phyloP scores from a whole-genome alignment of 2,329 filamentous ascomycete genomes.

The Ophiostoma sp. region DNA sequence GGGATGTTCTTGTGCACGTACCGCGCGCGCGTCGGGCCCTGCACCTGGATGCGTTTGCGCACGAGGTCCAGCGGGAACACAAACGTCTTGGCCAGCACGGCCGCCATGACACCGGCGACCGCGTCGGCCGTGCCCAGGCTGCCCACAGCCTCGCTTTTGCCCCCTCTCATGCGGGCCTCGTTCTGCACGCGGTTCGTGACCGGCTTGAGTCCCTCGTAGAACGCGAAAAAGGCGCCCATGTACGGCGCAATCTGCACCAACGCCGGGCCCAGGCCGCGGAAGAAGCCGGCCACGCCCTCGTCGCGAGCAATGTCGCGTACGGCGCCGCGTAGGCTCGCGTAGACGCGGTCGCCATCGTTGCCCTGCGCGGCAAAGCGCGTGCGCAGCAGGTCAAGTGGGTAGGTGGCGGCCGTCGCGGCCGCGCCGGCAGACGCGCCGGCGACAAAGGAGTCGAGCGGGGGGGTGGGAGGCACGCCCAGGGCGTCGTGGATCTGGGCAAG shows the following conservation, averaged over 20 bases:
- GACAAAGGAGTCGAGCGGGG: constrained; percentile 71
- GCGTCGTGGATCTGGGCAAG: constrained; percentile 47
- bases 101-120: constrained; percentile 72
- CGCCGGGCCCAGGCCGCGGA: constrained; percentile 76
- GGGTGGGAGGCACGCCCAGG: constrained; percentile 47
- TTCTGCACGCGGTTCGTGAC: neutral
- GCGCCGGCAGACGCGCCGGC: constrained; percentile 79
- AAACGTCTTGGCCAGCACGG: constrained; percentile 75
- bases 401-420: constrained; percentile 74
- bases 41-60: constrained; percentile 87
- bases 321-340: constrained; percentile 63
- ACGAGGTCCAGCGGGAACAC: constrained; percentile 93
- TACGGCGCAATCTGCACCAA: constrained; percentile 87
- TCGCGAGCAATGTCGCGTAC: constrained; percentile 65
- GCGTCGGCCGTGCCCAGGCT: constrained; percentile 68
- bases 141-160: constrained; percentile 32
- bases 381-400: constrained; percentile 86
- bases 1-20: constrained; percentile 89
- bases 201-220: constrained; percentile 65
- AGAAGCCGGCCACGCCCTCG: constrained; percentile 78
- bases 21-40: constrained; percentile 72
- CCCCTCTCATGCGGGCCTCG: neutral
- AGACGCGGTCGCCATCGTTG: constrained; percentile 62
- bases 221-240: constrained; percentile 93
- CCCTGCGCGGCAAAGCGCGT: constrained; percentile 97